phyloP scores from a whole-genome alignment of 169 alveolate species.

The Theileria parva region DNA sequence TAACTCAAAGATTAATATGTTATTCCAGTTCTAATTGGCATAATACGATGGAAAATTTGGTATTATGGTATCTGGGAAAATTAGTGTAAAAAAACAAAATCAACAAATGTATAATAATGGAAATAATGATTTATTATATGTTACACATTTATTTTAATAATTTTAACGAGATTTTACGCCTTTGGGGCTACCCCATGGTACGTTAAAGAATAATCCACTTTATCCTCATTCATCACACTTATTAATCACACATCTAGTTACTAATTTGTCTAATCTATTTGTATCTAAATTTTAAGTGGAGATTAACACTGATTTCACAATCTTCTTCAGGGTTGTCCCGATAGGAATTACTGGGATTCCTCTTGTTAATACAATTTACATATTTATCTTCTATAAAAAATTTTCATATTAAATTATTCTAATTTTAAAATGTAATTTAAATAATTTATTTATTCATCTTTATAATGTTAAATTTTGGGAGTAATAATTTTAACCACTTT shows the following conservation, averaged over 20 bases:
- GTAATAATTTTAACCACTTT: neutral
- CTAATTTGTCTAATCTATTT: neutral
- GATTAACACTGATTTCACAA: neutral
- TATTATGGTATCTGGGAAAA: neutral
- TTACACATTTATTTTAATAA: neutral
- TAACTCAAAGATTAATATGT: neutral
- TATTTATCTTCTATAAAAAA: neutral
- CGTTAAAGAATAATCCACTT: neutral
- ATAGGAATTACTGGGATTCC: neutral
- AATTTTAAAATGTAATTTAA: neutral
- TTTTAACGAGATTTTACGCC: neutral
- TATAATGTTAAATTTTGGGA: neutral
- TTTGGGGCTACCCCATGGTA: slow-evolving; percentile 35
- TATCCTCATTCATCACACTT: neutral
- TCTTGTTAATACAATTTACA: neutral
- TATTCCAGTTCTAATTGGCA: neutral
- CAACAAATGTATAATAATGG: neutral
- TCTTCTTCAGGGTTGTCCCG: neutral
- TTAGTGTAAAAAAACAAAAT: neutral
- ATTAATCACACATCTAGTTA: neutral
- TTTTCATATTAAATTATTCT: no score
- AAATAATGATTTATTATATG: neutral
- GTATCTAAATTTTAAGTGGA: neutral
- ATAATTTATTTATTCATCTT: no score
- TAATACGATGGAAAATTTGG: neutral